Conservation (phyloP, 2,329 filamentous ascomycete species). For the Dryadomyces quercivorus region DNA sequence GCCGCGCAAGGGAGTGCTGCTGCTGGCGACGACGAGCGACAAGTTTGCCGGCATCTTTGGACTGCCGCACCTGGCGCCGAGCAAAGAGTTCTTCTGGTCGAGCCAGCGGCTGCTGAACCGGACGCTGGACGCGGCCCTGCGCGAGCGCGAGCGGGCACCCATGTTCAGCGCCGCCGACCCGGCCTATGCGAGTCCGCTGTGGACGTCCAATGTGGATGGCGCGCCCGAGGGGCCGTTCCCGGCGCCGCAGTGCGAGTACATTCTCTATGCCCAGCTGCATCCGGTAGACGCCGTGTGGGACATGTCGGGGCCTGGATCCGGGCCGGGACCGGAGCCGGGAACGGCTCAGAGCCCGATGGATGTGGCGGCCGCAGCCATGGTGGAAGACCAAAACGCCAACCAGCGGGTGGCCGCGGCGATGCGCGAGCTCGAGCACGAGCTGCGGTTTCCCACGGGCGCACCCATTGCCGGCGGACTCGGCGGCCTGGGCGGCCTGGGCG, state of each 20-base stretch:
- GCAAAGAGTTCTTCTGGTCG: constrained; percentile 41
- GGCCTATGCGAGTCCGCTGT: constrained; percentile 45
- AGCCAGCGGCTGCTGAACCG: constrained; percentile 57
- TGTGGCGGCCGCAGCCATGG: neutral
- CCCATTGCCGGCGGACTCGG: constrained; percentile 28
- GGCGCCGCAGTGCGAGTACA: constrained; percentile 73
- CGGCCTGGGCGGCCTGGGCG: neutral
- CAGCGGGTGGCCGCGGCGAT: constrained; percentile 16
- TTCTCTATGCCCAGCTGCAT: constrained; percentile 74
- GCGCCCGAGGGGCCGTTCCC: constrained; percentile 45
- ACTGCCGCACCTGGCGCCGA: constrained; percentile 67
- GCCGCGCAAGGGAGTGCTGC: constrained; percentile 62
- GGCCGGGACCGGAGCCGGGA: neutral
- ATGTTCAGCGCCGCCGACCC: constrained; percentile 48
- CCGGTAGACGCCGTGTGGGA: constrained; percentile 31
- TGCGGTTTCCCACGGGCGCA: constrained; percentile 48
- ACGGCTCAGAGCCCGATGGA: constrained; percentile 14
- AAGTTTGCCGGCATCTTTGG: constrained; percentile 90
- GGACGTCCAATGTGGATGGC: constrained; percentile 58
- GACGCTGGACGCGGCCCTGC: constrained; percentile 56
- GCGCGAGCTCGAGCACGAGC: constrained; percentile 44
- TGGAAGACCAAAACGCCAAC: neutral
- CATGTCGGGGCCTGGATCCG: neutral
- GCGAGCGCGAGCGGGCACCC: constrained; percentile 45
- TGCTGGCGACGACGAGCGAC: constrained; percentile 83